These are phyloP conservation scores for Xylaria curta DNA, from an alignment of 495 filamentous ascomycete species.

Conservation along the genomic window DNA sequence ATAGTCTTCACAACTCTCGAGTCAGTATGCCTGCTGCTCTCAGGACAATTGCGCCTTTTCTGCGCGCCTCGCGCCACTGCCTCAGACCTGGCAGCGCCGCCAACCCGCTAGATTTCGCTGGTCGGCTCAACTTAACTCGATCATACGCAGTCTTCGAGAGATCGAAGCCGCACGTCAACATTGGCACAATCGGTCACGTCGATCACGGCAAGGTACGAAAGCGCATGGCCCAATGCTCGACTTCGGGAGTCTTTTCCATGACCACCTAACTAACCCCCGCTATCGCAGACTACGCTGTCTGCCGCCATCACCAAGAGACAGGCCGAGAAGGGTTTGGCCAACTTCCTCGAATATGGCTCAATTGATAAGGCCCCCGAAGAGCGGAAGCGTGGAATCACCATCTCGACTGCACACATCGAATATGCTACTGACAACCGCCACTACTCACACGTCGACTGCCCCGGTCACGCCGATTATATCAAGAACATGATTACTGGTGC, in stretches of 20 bases:
- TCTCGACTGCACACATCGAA: slow-evolving; percentile 97
- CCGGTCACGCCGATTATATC: slow-evolving; percentile 99
- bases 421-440: slow-evolving; percentile 90
- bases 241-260: background rate
- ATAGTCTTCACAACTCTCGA: slow-evolving; percentile 29
- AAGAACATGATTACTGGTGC: slow-evolving; percentile 99
- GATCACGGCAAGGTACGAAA: slow-evolving; percentile 93
- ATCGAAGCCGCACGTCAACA: slow-evolving; percentile 96
- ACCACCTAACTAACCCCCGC: slow-evolving; percentile 19
- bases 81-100: slow-evolving; percentile 63
- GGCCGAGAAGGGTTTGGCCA: slow-evolving; percentile 89
- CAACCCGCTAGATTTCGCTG: slow-evolving; percentile 69
- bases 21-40: slow-evolving; percentile 69
- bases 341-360: slow-evolving; percentile 92
- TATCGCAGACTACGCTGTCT: slow-evolving; percentile 85
- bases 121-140: slow-evolving; percentile 68
- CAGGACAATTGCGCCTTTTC: slow-evolving; percentile 69
- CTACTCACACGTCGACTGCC: slow-evolving; percentile 99
- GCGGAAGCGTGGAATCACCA: slow-evolving; percentile 99
- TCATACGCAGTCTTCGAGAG: slow-evolving; percentile 83
- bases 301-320: slow-evolving; percentile 98
- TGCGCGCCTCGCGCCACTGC: slow-evolving; percentile 70
- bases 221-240: background rate
- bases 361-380: slow-evolving; percentile 99
- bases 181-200: slow-evolving; percentile 98